A percentile compares a stretch with the other conserved stretches of the same genome.
Conservation (phyloP, 805 yeast genomes). For the Ogataea siamensis region DNA sequence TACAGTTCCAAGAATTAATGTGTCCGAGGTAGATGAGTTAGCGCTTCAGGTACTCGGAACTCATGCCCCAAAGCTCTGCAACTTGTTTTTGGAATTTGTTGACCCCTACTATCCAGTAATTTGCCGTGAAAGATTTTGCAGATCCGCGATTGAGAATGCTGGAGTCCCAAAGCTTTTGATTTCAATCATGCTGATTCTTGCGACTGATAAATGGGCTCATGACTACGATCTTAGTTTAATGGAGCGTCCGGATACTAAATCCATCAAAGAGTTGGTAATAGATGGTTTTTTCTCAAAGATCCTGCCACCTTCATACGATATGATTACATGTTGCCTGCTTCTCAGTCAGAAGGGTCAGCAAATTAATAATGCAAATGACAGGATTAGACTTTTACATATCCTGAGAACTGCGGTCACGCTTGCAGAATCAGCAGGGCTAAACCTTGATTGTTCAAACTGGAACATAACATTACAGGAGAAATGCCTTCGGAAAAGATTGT, state of each 20-base stretch:
- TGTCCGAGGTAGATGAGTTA: no score
- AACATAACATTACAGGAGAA: constrained; percentile 17
- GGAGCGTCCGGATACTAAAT: constrained; percentile 14
- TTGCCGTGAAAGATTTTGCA: no score
- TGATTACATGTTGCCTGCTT: no score
- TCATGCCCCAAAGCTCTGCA: constrained; percentile 12
- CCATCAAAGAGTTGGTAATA: no score
- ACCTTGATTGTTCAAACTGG: constrained; percentile 16
- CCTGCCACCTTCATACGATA: no score
- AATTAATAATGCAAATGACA: no score
- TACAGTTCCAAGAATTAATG: no score
- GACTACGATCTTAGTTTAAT: constrained; percentile 13
- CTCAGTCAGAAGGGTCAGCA: no score
- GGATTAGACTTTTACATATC: no score
- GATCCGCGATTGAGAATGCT: no score
- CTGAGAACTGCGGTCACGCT: constrained; percentile 14
- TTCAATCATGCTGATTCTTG: constrained; percentile 13
- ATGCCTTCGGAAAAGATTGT: constrained; percentile 16
- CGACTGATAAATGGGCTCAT: constrained; percentile 17
- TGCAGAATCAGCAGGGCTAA: constrained; percentile 18
- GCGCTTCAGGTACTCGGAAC: no score
- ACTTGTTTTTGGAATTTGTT: constrained; percentile 13
- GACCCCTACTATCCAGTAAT: constrained; percentile 19
- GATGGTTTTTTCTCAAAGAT: no score
- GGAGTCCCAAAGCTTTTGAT: constrained; percentile 13